These are phyloP conservation scores for Erucastrum elatum DNA, from an alignment of 345 rosid genomes.

Conservation along the genomic window DNA sequence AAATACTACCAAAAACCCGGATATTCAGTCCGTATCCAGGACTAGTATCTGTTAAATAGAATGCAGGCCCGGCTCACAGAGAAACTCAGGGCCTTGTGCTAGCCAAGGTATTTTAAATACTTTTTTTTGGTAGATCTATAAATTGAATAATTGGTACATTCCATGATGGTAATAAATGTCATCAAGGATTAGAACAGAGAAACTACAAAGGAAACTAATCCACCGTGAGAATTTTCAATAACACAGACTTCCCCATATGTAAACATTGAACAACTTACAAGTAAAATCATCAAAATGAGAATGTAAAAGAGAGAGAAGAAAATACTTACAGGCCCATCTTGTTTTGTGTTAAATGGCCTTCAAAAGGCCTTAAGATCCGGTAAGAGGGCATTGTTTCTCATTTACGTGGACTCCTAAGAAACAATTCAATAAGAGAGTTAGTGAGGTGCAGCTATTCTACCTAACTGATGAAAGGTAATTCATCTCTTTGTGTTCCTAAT, in stretches of 20 bases:
- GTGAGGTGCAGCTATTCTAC: not conserved
- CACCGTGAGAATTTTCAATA: not conserved
- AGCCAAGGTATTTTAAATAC: not conserved
- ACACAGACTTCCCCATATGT: not conserved
- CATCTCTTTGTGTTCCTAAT: not conserved
- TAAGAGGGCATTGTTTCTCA: not conserved
- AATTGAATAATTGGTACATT: not conserved
- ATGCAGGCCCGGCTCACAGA: not conserved
- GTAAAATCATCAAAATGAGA: not conserved
- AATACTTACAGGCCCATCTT: not conserved
- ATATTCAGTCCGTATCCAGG: no score
- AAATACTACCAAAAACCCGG: no score
- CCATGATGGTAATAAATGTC: not conserved
- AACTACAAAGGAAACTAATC: not conserved
- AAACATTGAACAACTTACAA: not conserved
- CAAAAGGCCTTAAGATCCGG: not conserved
- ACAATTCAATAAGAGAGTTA: not conserved
- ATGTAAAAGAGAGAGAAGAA: not conserved
- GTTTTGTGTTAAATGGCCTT: not conserved
- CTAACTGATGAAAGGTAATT: not conserved
- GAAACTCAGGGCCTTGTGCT: not conserved
- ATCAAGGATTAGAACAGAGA: not conserved
- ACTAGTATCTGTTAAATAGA: not conserved
- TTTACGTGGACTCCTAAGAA: not conserved
- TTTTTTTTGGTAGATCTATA: not conserved